These are phyloP conservation scores for Phyllosticta citrichinensis DNA, from an alignment of 2,329 filamentous ascomycete genomes.

Conservation along the genomic window DNA sequence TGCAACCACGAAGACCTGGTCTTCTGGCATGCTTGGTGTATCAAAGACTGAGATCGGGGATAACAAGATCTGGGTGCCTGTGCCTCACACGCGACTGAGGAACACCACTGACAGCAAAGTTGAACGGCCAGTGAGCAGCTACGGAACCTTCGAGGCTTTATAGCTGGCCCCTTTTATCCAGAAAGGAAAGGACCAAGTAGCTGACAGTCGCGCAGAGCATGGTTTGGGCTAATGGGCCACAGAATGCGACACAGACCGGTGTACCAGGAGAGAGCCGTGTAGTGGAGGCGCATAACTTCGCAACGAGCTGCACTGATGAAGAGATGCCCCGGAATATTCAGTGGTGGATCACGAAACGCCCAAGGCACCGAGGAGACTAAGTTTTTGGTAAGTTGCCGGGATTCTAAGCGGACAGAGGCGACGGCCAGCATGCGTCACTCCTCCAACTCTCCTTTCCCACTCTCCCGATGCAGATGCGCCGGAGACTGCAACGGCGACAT, in stretches of 20 bases:
- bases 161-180: background rate
- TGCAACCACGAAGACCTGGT: background rate
- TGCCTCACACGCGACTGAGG: background rate
- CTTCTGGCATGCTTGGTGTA: background rate
- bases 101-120: background rate
- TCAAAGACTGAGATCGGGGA: background rate
- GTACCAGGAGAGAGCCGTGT: background rate
- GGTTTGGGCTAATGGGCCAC: slow-evolving; percentile 1
- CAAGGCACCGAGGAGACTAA: background rate
- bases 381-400: background rate
- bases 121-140: background rate
- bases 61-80: background rate
- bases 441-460: background rate
- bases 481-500: background rate
- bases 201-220: background rate
- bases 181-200: background rate
- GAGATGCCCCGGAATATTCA: background rate
- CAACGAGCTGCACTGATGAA: background rate
- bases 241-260: background rate
- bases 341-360: background rate
- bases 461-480: background rate
- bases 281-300: background rate
- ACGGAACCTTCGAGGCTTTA: background rate
- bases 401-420: background rate
- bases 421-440: background rate